Evolutionary conservation across 768 basidiomycete genomes (phyloP).

Genomic region (Podaxis sp.): DNA sequence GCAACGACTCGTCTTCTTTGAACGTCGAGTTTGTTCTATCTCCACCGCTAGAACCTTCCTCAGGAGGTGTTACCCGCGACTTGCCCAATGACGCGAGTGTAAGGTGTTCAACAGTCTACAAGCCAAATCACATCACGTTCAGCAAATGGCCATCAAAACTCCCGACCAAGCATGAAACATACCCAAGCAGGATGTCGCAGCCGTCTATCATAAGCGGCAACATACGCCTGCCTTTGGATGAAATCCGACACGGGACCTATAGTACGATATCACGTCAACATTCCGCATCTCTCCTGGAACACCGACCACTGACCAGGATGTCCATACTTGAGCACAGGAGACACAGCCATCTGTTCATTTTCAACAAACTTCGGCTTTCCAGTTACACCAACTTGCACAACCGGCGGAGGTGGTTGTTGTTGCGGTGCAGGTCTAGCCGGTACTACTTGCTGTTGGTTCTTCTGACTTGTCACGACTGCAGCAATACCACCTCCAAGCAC

Average conservation of each 20-base stretch:
- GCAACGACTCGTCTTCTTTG: constrained; percentile 78
- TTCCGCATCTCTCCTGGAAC: background rate
- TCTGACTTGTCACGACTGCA: constrained; percentile 40
- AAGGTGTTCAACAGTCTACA: constrained; percentile 92
- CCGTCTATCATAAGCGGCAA: constrained; percentile 87
- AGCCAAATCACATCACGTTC: background rate
- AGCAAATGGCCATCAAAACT: background rate
- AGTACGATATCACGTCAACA: background rate
- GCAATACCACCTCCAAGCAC: constrained; percentile 76
- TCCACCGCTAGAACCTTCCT: constrained; percentile 38
- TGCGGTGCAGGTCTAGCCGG: constrained; percentile 13
- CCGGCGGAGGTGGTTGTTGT: constrained; percentile 28
- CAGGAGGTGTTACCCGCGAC: constrained; percentile 21
- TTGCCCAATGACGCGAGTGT: constrained; percentile 69
- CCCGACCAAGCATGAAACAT: constrained; percentile 19
- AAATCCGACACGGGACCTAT: constrained; percentile 85
- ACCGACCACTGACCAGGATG: constrained; percentile 61
- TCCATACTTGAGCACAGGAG: constrained; percentile 67
- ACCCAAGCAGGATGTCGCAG: constrained; percentile 95
- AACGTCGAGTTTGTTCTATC: constrained; percentile 81
- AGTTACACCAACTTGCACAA: constrained; percentile 44
- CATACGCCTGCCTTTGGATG: constrained; percentile 79
- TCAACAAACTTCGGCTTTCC: constrained; percentile 41
- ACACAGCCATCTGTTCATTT: constrained; percentile 30
- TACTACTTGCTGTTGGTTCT: constrained; percentile 8